phyloP scores from a whole-genome alignment of 805 yeast genomes.

The Starmerella apis region DNA sequence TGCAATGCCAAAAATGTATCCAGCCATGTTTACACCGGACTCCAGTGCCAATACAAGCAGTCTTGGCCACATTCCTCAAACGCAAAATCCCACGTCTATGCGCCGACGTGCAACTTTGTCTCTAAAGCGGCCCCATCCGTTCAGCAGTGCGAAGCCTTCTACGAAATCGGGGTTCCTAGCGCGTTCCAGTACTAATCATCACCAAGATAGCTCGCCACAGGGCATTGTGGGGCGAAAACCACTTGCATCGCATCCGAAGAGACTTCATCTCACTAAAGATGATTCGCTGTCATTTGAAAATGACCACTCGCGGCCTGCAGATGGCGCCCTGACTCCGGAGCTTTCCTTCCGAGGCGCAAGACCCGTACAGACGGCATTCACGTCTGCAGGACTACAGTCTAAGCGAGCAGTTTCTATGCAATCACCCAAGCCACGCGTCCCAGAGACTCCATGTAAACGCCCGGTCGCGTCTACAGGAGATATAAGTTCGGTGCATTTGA shows the following conservation, averaged over 20 bases:
- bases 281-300: neutral
- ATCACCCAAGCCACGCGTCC: conserved; percentile 30
- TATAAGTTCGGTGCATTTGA: conserved; percentile 29
- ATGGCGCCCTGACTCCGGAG: conserved; percentile 37
- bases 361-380: conserved; percentile 77
- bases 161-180: conserved; percentile 15
- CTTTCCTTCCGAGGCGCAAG: conserved; percentile 55
- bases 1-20: conserved; percentile 4
- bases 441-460: conserved; percentile 54
- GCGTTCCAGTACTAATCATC: conserved; percentile 8
- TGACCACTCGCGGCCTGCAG: conserved; percentile 1
- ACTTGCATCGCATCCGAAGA: conserved; percentile 7
- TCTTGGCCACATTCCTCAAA: neutral
- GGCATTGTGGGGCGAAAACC: neutral
- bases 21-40: conserved; percentile 8
- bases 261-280: conserved; percentile 11
- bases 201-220: conserved; percentile 10
- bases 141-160: conserved; percentile 18
- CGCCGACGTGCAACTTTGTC: conserved; percentile 6
- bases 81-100: neutral
- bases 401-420: conserved; percentile 41
- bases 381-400: conserved; percentile 59
- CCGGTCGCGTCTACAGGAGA: conserved; percentile 4
- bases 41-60: neutral
- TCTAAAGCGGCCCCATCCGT: conserved; percentile 27